Evolutionary conservation across 371 early-diverging fungal species (phyloP).

Genomic region (Mucor sp.): DNA sequence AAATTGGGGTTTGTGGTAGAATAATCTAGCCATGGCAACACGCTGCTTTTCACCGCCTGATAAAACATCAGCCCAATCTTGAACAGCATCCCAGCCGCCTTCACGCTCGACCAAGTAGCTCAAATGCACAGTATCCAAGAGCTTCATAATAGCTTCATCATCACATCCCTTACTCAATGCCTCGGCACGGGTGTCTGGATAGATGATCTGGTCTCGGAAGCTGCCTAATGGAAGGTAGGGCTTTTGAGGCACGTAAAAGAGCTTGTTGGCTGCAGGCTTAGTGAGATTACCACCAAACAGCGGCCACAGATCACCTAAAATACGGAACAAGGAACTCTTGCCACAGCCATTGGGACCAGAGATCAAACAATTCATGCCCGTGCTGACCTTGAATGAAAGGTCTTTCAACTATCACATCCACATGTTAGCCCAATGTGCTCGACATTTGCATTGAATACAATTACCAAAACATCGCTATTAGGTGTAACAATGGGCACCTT

Average conservation of each 20-base stretch:
- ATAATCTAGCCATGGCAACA: slow-evolving; percentile 85
- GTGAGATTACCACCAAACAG: slow-evolving; percentile 82
- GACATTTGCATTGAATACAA: neutral
- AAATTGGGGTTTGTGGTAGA: slow-evolving; percentile 84
- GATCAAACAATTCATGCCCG: slow-evolving; percentile 86
- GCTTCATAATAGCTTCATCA: slow-evolving; percentile 64
- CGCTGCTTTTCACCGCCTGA: slow-evolving; percentile 87
- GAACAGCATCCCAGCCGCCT: slow-evolving; percentile 85
- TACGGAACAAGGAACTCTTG: slow-evolving; percentile 92
- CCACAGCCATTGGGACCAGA: slow-evolving; percentile 93
- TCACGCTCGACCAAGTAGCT: slow-evolving; percentile 77
- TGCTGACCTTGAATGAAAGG: slow-evolving; percentile 81
- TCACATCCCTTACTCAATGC: slow-evolving; percentile 54
- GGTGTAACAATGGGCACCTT: slow-evolving; percentile 93
- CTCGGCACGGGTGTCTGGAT: slow-evolving; percentile 70
- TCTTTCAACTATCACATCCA: slow-evolving; percentile 48
- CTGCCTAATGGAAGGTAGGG: slow-evolving; percentile 93
- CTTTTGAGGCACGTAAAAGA: slow-evolving; percentile 95
- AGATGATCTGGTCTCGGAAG: slow-evolving; percentile 89
- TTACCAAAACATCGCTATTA: slow-evolving; percentile 87
- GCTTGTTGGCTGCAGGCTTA: slow-evolving; percentile 75
- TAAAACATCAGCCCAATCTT: slow-evolving; percentile 82
- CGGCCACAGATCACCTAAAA: slow-evolving; percentile 91
- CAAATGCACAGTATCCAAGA: slow-evolving; percentile 75
- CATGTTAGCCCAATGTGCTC: neutral